A percentile compares a stretch with the other conserved stretches of the same genome.
Conservation (phyloP, 1,284 basidiomycete species). For the Volvariella surrecta region DNA sequence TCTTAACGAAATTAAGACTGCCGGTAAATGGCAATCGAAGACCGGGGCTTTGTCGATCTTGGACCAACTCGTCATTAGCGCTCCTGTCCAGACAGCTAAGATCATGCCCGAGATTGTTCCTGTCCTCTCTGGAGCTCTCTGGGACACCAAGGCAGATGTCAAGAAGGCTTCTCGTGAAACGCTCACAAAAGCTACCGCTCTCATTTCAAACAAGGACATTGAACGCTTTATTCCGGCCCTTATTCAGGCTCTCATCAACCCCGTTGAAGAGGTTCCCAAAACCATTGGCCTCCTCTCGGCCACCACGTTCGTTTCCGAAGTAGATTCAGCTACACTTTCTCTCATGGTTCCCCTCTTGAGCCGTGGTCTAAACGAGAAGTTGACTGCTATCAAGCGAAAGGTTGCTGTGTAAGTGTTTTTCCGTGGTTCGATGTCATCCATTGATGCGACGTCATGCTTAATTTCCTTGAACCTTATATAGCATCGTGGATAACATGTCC, state of each 20-base stretch:
- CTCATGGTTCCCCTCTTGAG: slow-evolving; percentile 97
- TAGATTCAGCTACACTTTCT: slow-evolving; percentile 97
- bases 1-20: slow-evolving; percentile 91
- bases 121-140: slow-evolving; percentile 92
- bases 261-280: slow-evolving; percentile 97
- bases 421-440: slow-evolving; percentile 10
- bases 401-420: slow-evolving; percentile 73
- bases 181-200: slow-evolving; percentile 87
- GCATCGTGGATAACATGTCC: slow-evolving; percentile 96
- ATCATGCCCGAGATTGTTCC: slow-evolving; percentile 97
- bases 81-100: slow-evolving; percentile 80
- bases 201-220: slow-evolving; percentile 99
- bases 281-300: slow-evolving; percentile 96
- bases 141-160: slow-evolving; percentile 99
- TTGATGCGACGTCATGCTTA: slow-evolving; percentile 9
- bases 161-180: slow-evolving; percentile 98
- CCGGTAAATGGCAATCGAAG: slow-evolving; percentile 99
- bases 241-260: slow-evolving; percentile 97
- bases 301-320: slow-evolving; percentile 99
- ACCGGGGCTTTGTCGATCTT: slow-evolving; percentile 80
- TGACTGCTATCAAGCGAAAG: slow-evolving; percentile 94
- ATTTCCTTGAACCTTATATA: slow-evolving; percentile 22
- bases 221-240: slow-evolving; percentile 97
- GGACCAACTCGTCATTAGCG: slow-evolving; percentile 85
- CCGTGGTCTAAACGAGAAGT: slow-evolving; percentile 93